Evolutionary conservation across 2,329 filamentous ascomycete species (phyloP), one percentile per base, ranked within the genome.

Genomic region (Aspergillus fischeri): DNA sequence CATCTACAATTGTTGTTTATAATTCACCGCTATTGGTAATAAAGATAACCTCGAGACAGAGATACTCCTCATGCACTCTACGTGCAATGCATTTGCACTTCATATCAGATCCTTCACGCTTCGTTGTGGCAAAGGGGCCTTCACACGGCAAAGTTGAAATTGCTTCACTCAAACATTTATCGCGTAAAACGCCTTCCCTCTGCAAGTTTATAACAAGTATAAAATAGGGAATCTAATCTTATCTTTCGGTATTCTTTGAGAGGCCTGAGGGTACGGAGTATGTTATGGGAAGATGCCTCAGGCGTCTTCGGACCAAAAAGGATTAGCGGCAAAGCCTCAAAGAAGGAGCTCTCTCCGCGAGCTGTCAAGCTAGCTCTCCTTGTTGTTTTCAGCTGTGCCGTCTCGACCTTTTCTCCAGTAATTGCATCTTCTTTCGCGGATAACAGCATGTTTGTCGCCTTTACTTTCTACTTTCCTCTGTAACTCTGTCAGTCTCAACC

Each of bases 241-340:
- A 10, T 50, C 29, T 47, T n/a, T 27, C 38, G 21, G 4, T 45
- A 50, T 35, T 35, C 32, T 38, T 38, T 17, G 14, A 17, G 32
- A 38, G 29, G 14, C 7, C 14, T 17, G 14, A 38, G 32, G n/a
- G n/a, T n/a, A n/a, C n/a, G n/a, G 5, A 38, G n/a, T 38, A 17
- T 25, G 14, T 47, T 3, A 24, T 21, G n/a, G 11, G 11, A 27
- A 14, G 24, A 32, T 53, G 57, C 57, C 50, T 55, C 32, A 58
- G 56, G 57, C 49, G 45, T 35, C 10, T 29, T 7, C 11, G 17
- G 5, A 28, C 57, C 54, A 51, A 59, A 59, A 20, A 17, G 57
- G 57, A 47, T 51, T 59, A 59, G 53, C 48, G 53, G 53, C 53
- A 25, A 55, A 44, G 27, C 29, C 14, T 25, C 21, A 21, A 24